phyloP scores from a whole-genome alignment of 83 land plant species.

The Picea abies region DNA sequence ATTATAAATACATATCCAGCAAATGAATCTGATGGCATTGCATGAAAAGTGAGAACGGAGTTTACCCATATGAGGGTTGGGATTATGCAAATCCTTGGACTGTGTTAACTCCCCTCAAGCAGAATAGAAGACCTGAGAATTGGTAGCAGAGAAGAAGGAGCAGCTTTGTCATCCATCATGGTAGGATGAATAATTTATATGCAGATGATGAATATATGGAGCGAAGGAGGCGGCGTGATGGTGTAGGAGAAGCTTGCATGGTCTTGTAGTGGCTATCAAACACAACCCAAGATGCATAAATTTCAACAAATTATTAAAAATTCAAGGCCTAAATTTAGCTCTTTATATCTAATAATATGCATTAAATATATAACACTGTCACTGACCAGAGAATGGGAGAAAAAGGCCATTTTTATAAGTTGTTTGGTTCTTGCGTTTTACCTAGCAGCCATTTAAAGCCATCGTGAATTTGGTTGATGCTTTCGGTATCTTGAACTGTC shows the following conservation, averaged over 20 bases:
- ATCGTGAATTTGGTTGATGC: too few relatives aligned
- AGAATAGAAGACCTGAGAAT: not conserved
- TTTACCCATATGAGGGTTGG: not conserved
- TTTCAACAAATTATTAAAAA: not conserved
- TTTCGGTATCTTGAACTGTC: too few relatives aligned
- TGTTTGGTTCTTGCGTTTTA: too few relatives aligned
- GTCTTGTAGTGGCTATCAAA: not conserved
- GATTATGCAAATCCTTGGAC: not conserved
- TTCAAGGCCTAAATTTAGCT: constrained; percentile 2
- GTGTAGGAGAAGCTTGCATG: constrained; percentile 7
- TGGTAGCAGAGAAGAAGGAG: not conserved
- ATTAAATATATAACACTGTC: too few relatives aligned
- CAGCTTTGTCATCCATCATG: not conserved
- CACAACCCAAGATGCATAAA: not conserved
- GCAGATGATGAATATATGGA: not conserved
- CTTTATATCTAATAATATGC: too few relatives aligned
- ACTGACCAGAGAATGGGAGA: too few relatives aligned
- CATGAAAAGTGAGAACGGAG: constrained; percentile 10
- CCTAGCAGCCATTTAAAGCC: too few relatives aligned
- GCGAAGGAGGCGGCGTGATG: constrained; percentile 9
- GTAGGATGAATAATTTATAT: not conserved
- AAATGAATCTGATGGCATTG: constrained; percentile 1
- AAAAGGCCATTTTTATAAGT: too few relatives aligned
- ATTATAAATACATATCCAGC: not conserved
- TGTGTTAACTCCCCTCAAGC: constrained; percentile 6